Conservation (phyloP, 2,329 filamentous ascomycete genomes). For the Acephala macrosclerotiorum region DNA sequence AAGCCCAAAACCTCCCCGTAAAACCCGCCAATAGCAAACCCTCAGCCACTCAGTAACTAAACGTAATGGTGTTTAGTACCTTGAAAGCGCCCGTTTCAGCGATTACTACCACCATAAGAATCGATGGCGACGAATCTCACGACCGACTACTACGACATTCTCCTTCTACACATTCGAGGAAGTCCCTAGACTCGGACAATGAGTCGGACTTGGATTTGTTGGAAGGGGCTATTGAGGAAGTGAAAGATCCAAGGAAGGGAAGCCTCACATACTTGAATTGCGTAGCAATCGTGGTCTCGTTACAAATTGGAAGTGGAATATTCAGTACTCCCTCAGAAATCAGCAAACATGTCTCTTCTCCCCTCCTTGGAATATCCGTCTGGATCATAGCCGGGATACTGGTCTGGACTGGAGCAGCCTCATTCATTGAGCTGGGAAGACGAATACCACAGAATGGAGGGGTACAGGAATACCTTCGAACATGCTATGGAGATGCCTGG, state of each 20-base stretch:
- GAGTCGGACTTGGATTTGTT: neutral
- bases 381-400: conserved; percentile 2
- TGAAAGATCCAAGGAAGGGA: neutral
- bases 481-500: conserved; percentile 1
- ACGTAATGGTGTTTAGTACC: conserved; percentile 3
- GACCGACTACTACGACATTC: conserved; percentile 3
- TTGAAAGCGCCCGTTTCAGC: conserved; percentile 3
- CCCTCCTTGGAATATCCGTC: neutral
- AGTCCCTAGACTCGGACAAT: neutral
- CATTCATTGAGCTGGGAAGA: conserved; percentile 1
- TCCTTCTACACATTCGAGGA: neutral
- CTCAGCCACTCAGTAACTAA: neutral
- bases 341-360: conserved; percentile 3
- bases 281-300: neutral
- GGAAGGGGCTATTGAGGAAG: neutral
- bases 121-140: neutral
- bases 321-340: conserved; percentile 1
- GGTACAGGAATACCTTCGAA: conserved; percentile 5
- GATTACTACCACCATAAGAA: neutral
- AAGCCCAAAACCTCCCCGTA: neutral
- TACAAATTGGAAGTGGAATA: neutral
- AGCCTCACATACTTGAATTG: conserved; percentile 10
- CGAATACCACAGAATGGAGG: conserved; percentile 9
- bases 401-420: neutral
- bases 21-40: neutral